These are phyloP conservation scores for Talaromyces sp. DNA, from an alignment of 2,329 filamentous ascomycete genomes.

Conservation along the genomic window DNA sequence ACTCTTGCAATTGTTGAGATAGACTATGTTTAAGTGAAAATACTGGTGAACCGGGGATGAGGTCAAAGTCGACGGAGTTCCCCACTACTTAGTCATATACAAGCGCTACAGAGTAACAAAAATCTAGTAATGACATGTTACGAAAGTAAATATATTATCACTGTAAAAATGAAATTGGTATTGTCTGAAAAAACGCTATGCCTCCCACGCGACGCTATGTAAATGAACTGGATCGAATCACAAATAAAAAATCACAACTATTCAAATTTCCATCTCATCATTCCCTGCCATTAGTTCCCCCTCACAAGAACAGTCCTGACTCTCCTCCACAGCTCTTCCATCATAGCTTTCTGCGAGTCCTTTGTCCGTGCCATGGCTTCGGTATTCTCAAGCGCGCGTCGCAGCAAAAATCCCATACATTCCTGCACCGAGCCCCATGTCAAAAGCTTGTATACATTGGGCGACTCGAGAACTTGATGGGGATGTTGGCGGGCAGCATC, in stretches of 20 bases:
- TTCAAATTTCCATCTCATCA: background rate
- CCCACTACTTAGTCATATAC: background rate
- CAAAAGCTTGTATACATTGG: conserved; percentile 53
- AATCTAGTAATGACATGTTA: no score
- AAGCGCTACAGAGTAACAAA: background rate
- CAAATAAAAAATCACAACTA: background rate
- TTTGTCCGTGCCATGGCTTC: conserved; percentile 54
- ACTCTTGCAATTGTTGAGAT: background rate
- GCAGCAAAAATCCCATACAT: conserved; percentile 55
- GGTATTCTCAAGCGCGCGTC: conserved; percentile 68
- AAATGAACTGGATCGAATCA: background rate
- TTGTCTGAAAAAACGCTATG: background rate
- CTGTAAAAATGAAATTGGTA: background rate
- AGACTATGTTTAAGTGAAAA: background rate
- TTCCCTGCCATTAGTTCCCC: background rate
- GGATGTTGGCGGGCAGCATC: conserved; percentile 3
- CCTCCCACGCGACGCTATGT: background rate
- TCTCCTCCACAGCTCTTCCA: conserved; percentile 28
- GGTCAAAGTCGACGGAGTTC: background rate
- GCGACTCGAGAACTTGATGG: conserved; percentile 26
- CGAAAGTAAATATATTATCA: background rate
- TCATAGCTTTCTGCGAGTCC: conserved; percentile 34
- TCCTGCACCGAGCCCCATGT: conserved; percentile 56
- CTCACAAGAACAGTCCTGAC: conserved; percentile 4
- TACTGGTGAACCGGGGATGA: background rate